phyloP scores from a whole-genome alignment of 352 stramenopile species.

The Globisporangium camurandrum region DNA sequence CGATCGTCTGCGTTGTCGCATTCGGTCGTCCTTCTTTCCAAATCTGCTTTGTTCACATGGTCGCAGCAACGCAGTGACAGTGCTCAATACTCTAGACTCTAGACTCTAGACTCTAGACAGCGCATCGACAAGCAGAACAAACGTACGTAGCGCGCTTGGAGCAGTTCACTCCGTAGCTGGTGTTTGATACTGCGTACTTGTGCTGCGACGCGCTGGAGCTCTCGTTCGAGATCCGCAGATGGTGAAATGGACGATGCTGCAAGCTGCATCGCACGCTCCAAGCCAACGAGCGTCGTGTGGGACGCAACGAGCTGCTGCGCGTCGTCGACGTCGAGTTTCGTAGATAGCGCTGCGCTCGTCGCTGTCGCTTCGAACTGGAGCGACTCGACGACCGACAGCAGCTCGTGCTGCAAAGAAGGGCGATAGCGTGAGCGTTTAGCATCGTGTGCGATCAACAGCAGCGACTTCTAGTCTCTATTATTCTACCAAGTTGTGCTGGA shows the following conservation, averaged over 20 bases:
- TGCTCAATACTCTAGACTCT: too few relatives aligned
- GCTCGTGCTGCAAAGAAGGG: conserved; percentile 18
- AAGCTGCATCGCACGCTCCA: conserved; percentile 16
- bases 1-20: conserved; percentile 46
- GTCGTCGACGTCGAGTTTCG: conserved; percentile 30
- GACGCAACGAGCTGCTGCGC: conserved; percentile 24
- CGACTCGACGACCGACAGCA: conserved; percentile 37
- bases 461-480: too few relatives aligned
- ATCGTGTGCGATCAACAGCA: background rate
- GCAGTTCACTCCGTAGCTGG: conserved; percentile 63
- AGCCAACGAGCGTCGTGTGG: conserved; percentile 16
- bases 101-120: background rate
- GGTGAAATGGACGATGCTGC: too few relatives aligned
- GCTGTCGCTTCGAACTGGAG: conserved; percentile 28
- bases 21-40: conserved; percentile 58
- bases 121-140: background rate
- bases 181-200: conserved; percentile 39
- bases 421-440: background rate
- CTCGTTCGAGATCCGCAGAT: conserved; percentile 19
- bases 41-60: conserved; percentile 24
- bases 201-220: conserved; percentile 20
- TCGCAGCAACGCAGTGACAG: background rate
- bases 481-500: conserved; percentile 45
- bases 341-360: conserved; percentile 16
- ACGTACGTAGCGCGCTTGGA: conserved; percentile 66